Conservation (phyloP, 2,329 filamentous ascomycete species). For the Cylindrodendrum hubeiense region DNA sequence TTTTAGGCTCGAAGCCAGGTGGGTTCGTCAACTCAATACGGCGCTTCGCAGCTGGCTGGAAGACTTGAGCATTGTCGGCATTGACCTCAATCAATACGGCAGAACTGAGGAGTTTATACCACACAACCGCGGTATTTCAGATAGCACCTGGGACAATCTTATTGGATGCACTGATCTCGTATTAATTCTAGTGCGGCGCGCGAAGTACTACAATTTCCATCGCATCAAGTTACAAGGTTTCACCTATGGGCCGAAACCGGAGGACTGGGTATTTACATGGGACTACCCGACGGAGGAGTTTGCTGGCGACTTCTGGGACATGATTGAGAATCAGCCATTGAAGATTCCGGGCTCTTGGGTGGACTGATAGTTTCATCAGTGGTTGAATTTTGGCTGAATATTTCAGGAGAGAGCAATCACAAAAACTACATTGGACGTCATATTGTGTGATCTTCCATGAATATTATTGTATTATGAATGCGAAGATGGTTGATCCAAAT, state of each 20-base stretch:
- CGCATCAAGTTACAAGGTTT: neutral
- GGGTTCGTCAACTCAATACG: neutral
- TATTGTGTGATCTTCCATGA: too few species aligned
- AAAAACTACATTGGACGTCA: too few species aligned
- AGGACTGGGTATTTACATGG: conserved; percentile 5
- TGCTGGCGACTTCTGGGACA: neutral
- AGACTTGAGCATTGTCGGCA: neutral
- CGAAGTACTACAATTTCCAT: neutral
- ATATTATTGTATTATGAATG: too few species aligned
- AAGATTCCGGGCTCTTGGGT: neutral
- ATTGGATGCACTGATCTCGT: too few species aligned
- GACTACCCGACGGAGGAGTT: neutral
- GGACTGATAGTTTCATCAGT: too few species aligned
- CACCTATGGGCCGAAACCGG: neutral
- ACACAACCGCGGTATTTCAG: neutral
- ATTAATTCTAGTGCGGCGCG: too few species aligned
- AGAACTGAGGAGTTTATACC: neutral
- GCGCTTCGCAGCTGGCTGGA: neutral
- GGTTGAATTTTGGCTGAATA: too few species aligned
- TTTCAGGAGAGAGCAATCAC: too few species aligned
- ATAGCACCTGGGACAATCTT: too few species aligned
- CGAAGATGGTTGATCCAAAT: too few species aligned
- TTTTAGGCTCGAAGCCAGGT: neutral
- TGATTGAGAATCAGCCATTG: neutral
- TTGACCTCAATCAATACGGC: neutral